These are phyloP conservation scores for Ascochyta pisi DNA, from an alignment of 2,329 filamentous ascomycete species.

Conservation along the genomic window DNA sequence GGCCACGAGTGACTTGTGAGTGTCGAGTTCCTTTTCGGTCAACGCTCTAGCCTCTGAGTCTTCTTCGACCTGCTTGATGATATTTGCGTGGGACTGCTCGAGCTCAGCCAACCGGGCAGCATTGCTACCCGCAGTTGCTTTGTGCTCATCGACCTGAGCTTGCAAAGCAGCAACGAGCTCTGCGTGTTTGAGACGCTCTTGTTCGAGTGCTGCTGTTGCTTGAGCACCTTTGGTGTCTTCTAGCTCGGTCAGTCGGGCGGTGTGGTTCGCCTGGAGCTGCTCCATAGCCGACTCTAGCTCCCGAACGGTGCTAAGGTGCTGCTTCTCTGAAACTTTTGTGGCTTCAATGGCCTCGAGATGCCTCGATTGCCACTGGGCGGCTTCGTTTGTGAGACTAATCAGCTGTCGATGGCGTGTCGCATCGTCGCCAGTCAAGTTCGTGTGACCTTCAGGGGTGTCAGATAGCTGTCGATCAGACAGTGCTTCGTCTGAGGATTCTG, in stretches of 20 bases:
- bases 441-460: constrained; percentile 14
- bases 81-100: constrained; percentile 72
- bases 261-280: constrained; percentile 46
- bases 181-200: constrained; percentile 55
- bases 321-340: constrained; percentile 74
- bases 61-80: constrained; percentile 72
- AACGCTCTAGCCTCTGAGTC: constrained; percentile 67
- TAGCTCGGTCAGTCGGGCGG: constrained; percentile 37
- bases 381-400: constrained; percentile 71
- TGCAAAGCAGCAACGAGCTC: constrained; percentile 67
- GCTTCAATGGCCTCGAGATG: constrained; percentile 74
- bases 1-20: constrained; percentile 58
- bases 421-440: constrained; percentile 30
- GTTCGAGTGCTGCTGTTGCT: constrained; percentile 45
- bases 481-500: constrained; percentile 25
- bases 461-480: constrained; percentile 25
- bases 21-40: constrained; percentile 59
- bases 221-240: constrained; percentile 39
- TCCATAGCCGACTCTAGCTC: constrained; percentile 71
- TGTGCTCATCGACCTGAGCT: constrained; percentile 81
- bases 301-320: constrained; percentile 73
- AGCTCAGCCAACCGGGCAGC: constrained; percentile 73
- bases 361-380: constrained; percentile 76
- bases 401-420: constrained; percentile 64
- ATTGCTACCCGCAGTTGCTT: constrained; percentile 73